phyloP scores from a whole-genome alignment of 1,139 yeast species.

The Kazachstania sp. region DNA sequence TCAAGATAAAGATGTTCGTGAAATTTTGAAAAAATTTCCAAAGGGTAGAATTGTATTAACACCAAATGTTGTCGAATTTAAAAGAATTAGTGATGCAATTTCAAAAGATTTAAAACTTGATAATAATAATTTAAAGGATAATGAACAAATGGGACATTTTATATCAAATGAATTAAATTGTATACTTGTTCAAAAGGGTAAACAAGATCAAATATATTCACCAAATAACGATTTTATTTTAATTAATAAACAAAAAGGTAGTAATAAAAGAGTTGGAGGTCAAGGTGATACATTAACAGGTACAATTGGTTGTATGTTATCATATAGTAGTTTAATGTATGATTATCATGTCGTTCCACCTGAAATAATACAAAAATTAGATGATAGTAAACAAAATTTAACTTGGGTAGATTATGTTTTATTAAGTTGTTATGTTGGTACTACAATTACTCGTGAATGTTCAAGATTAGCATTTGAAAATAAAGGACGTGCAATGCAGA shows the following conservation, averaged over 20 bases:
- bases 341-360: constrained; percentile 35
- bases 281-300: constrained; percentile 82
- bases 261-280: constrained; percentile 72
- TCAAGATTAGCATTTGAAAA: constrained; percentile 54
- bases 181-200: constrained; percentile 68
- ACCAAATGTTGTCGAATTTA: constrained; percentile 83
- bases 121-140: constrained; percentile 4
- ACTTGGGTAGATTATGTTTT: constrained; percentile 37
- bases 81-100: constrained; percentile 48
- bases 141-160: constrained; percentile 31
- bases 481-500: constrained; percentile 73
- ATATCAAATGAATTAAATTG: constrained; percentile 55
- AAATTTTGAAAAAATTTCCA: constrained; percentile 44
- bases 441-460: constrained; percentile 58
- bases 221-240: constrained; percentile 39
- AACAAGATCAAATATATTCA: constrained; percentile 45
- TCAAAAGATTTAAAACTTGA: neutral
- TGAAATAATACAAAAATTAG: constrained; percentile 43
- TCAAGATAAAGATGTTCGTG: constrained; percentile 18
- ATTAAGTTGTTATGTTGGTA: constrained; percentile 69
- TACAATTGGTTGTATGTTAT: constrained; percentile 55
- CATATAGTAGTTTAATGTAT: constrained; percentile 30
- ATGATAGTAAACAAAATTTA: constrained; percentile 19
- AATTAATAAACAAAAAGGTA: constrained; percentile 45
- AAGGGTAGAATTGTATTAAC: constrained; percentile 46